These are phyloP conservation scores for Chaetomium tenue DNA, from an alignment of 495 filamentous ascomycete species.

Conservation along the genomic window DNA sequence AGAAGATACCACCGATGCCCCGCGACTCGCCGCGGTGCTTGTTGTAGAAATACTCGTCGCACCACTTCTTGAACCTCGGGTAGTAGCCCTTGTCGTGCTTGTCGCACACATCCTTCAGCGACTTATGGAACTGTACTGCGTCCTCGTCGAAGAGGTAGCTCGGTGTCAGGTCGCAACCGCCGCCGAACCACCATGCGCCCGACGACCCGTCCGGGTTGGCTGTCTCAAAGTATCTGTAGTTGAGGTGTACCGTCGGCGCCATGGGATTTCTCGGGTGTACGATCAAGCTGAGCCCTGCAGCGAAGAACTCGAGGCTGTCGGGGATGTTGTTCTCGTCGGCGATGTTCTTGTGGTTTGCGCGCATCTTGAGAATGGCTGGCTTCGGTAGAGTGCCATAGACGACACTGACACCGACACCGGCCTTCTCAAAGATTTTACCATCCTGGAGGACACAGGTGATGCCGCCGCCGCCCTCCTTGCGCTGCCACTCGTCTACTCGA, in stretches of 20 bases:
- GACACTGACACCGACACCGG: conserved; percentile 89
- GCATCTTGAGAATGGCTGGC: conserved; percentile 88
- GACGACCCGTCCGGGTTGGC: conserved; percentile 68
- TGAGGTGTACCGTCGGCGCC: conserved; percentile 95
- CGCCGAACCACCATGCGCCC: conserved; percentile 96
- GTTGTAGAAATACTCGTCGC: conserved; percentile 94
- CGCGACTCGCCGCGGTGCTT: conserved; percentile 87
- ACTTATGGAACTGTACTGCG: conserved; percentile 92
- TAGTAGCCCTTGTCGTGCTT: conserved; percentile 91
- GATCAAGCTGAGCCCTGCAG: conserved; percentile 87
- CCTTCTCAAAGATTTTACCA: conserved; percentile 97
- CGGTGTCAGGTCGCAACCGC: conserved; percentile 90
- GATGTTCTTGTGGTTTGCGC: conserved; percentile 90
- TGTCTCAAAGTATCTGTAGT: conserved; percentile 99
- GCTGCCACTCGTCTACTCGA: conserved; percentile 78
- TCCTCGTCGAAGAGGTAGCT: conserved; percentile 96
- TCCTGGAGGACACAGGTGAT: conserved; percentile 93
- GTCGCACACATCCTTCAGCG: conserved; percentile 90
- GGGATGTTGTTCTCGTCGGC: conserved; percentile 59
- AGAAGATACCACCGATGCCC: conserved; percentile 96
- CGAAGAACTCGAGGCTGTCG: conserved; percentile 88
- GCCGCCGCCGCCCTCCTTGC: conserved; percentile 76
- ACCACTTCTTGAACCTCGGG: conserved; percentile 96
- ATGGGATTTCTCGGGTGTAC: conserved; percentile 92
- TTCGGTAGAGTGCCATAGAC: conserved; percentile 92